Conservation (phyloP, 352 stramenopile species). For the Pythium sukuiense region DNA sequence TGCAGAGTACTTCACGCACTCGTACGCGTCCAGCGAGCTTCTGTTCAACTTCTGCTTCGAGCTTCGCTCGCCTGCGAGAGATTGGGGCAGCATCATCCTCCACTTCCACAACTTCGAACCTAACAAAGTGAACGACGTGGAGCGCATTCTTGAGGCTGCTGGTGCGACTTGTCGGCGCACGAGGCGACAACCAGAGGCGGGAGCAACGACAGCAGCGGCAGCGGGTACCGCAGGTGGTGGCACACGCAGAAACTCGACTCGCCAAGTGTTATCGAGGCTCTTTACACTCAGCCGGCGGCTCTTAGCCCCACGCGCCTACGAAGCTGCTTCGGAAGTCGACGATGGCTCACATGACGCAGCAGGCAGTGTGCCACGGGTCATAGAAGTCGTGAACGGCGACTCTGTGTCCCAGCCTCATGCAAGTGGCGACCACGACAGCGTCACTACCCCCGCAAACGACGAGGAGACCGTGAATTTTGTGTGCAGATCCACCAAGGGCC, state of each 20-base stretch:
- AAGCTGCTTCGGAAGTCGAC: background rate
- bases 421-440: background rate
- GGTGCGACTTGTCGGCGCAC: slow-evolving; percentile 35
- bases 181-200: slow-evolving; percentile 13
- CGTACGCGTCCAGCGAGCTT: slow-evolving; percentile 60
- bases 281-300: slow-evolving; percentile 20
- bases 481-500: slow-evolving; percentile 26
- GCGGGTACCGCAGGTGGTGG: background rate
- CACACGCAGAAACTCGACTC: slow-evolving; percentile 11
- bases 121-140: slow-evolving; percentile 43
- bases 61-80: slow-evolving; percentile 52
- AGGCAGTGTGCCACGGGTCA: background rate
- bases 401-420: background rate
- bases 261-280: slow-evolving; percentile 6
- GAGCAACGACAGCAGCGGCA: background rate
- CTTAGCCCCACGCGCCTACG: slow-evolving; percentile 2
- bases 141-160: slow-evolving; percentile 52
- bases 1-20: slow-evolving; percentile 70
- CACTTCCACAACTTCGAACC: slow-evolving; percentile 67
- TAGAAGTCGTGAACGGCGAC: background rate
- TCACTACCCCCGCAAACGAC: background rate
- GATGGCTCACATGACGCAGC: background rate
- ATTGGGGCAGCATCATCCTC: slow-evolving; percentile 74
- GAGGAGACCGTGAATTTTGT: slow-evolving; percentile 33
- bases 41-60: slow-evolving; percentile 79